Base-by-base conservation (phyloP, 2,329 filamentous ascomycete genomes). In the Aspergillus cejpii region DNA sequence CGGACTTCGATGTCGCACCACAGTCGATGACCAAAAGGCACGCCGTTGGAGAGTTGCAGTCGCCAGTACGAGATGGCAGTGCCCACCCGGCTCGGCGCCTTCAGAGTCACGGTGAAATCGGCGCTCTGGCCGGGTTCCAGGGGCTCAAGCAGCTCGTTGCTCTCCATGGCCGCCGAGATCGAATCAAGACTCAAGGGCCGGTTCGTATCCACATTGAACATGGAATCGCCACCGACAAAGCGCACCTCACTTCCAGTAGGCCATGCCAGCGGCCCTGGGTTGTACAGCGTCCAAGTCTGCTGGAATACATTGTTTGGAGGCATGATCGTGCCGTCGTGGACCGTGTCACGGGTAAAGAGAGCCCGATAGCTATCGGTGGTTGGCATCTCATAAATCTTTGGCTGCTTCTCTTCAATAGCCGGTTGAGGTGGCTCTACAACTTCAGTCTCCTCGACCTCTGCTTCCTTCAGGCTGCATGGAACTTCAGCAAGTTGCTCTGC, bases 51-150 rank as follows among this genome's bases (percentile, higher is more conserved):
- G 47, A 87, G 82, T 57, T 90, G 94, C 54, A 98, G 74, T 51
- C 91, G 89, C 92, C 92, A 98, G 77, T 96, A 96, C 1, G 92
- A 97, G 60, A 95, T 92, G 48, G 83, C 77, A 66, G 84, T 86
- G 44, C 91, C 90, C 43, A 80, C 70, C 39, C 85, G 85, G 41
- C 74, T 69, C 12, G 91, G 89, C 14, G 88, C 87, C 66, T 88
- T 87, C 66, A 98, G 81, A 33, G 84, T 73, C 27, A 96, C 85
- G 28, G 85, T 87, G 73, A 98, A 98, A 17, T 83, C 74, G 48
- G 82, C 80, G 57, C 84, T 80, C 62, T 91, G 78, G 23, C 87
- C 88, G 28, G 86, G 81, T 41, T 79, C 75, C 29, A 97, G 75
- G 15, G 82, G 69, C 20, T 76, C 74, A 49, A 80, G 78, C 64